A percentile compares a stretch with the other conserved stretches of the same genome.
These are phyloP conservation scores for Penicillium sp. DNA, from an alignment of 2,329 filamentous ascomycete genomes.

Conservation along the genomic window DNA sequence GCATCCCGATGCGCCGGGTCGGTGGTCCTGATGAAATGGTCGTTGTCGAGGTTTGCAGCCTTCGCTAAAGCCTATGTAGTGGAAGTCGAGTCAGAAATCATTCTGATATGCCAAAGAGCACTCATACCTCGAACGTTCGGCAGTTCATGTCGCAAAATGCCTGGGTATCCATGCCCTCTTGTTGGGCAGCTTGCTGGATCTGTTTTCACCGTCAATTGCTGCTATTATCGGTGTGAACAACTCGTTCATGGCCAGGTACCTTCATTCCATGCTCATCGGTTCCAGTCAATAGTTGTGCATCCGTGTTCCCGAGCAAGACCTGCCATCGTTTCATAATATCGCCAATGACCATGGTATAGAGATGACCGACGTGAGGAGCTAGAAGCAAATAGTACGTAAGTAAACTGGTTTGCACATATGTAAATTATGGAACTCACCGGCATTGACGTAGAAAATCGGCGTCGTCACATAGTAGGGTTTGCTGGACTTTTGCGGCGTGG, in stretches of 20 bases:
- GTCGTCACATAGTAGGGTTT: constrained; percentile 96
- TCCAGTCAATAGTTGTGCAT: constrained; percentile 76
- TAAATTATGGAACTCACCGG: constrained; percentile 54
- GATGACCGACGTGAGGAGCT: constrained; percentile 92
- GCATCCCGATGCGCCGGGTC: constrained; percentile 75
- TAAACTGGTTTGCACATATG: not conserved
- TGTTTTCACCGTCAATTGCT: constrained; percentile 27
- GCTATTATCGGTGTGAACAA: not conserved
- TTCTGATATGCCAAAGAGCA: not conserved
- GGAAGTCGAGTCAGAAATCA: not conserved
- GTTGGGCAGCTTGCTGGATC: constrained; percentile 78
- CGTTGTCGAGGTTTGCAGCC: constrained; percentile 66
- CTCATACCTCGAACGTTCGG: constrained; percentile 63
- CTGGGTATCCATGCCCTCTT: constrained; percentile 67
- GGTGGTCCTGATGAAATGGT: constrained; percentile 91
- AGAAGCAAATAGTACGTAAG: not conserved
- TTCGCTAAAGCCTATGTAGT: constrained; percentile 58
- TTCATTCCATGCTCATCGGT: constrained; percentile 99
- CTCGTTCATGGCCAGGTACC: constrained; percentile 31
- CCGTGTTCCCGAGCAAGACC: constrained; percentile 61
- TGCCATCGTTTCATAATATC: constrained; percentile 94
- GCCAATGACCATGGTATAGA: constrained; percentile 87
- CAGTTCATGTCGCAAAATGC: constrained; percentile 86
- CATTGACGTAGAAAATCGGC: constrained; percentile 99
- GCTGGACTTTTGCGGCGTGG: constrained; percentile 28